Evolutionary conservation across 2,329 filamentous ascomycete genomes (phyloP), one percentile per base, ranked within the genome.

Genomic region (Claviceps citrina): DNA sequence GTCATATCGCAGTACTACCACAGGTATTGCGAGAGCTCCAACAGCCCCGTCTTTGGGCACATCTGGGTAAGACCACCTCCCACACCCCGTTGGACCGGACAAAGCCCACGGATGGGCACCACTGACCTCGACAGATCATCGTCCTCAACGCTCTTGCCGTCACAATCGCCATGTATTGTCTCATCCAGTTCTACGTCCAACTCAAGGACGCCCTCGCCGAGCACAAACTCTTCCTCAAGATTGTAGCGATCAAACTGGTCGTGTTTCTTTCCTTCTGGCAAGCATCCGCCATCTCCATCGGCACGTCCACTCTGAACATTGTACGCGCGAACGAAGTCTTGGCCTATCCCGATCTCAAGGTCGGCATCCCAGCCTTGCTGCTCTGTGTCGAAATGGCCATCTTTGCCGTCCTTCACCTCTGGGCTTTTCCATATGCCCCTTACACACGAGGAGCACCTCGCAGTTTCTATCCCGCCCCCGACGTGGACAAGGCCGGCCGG

Each of bases 251-350:
- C 62, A 93, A 93, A 60, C 70, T 93, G 22, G 84, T 93, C 53
- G 85, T 93, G 52, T 93, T 93, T 66, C 70, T 94, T 49, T 86
- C 80, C 27, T 93, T 93, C 59, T 93, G 85, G 85, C 85, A 94
- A 61, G 68, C 57, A 3, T 62, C 65, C 4, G 59, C 65, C 46
- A 69, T 72, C 45, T 69, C 66, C 5, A 49, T 72, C 27, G 67
- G 60, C 45, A 70, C 67, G 0, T 74, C 74, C 0, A 68, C 70
- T 4, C 69, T 81, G 4, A 68, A 78, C 13, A 65, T 91, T 37
- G 71, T 71, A 26, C 60, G 77, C 45, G 57, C 81, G 1, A 78
- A 69, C 32, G 57, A 67, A 1, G 68, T 70, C 26, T 59, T 93
- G 10, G 73, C 75, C 25, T 78, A 78, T 31, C 78, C 78, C 1